Evolutionary conservation across 2,329 filamentous ascomycete genomes (phyloP), one percentile per base, ranked within the genome.

Genomic region (Chaetoscypha palmicola): DNA sequence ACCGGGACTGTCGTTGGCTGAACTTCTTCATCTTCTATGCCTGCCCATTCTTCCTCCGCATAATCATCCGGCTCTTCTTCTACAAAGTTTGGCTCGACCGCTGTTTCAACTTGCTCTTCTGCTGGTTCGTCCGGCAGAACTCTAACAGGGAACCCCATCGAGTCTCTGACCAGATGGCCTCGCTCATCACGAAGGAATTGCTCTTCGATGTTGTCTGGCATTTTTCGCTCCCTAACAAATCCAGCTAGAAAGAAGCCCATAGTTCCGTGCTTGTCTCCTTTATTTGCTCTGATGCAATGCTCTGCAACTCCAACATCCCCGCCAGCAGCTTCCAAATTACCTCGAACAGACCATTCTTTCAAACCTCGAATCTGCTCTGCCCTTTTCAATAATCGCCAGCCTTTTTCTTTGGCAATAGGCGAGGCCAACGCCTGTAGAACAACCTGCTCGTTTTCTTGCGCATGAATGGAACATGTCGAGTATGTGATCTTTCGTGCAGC

Each of bases 201-300:
- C n/a, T 31, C 39, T 16, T 51, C 54, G 16, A 47, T n/a, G 16
- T 45, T 34, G 4, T 14, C 34, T 14, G 41, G 11, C 8, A 28
- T 11, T 10, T 38, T 41, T 34, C 17, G 7, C 37, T 59, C 54
- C 46, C 86, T 72, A 2, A 87, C 74, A 64, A 98, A 95, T 0
- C 76, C 87, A n/a, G 80, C 88, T 16, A 96, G 86, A 57, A 98
- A 98, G 65, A 98, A 97, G 0, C 92, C 91, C 77, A 96, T 95
- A 1, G 90, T 86, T 0, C 89, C 88, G 50, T 84, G 77, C 8
- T 81, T 81, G 54, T 91, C 88, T 20, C 79, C 85, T 55, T 90
- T 86, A 63, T 85, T 82, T 23, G 87, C 86, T 46, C 91, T 73
- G 44, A 96, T 83, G 58, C 89, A 95, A 2, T 76, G 85, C 20